Evolutionary conservation across 164 flowering plant species (phyloP), one percentile per base, ranked within the genome.

Genomic region (Cinnamomum micranthum): DNA sequence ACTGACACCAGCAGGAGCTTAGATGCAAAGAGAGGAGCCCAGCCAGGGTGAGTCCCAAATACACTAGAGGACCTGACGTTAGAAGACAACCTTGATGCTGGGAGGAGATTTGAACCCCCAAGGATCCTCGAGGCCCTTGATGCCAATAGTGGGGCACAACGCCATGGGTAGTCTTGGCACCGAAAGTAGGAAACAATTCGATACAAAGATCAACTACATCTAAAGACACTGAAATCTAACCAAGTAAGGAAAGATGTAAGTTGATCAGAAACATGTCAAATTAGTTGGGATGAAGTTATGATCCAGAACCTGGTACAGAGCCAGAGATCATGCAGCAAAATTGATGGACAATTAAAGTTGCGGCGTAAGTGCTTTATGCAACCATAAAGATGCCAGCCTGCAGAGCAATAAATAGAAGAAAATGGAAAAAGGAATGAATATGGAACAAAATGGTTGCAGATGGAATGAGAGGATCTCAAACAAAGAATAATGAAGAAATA

Each of bases 311-410:
- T 55, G n/a, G 15, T 55, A 12, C 60, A 17, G 60, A 55, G n/a
- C 60, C 60, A 55, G 19, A 55, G 60, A n/a, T 19, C 60, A 55
- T 3, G 60, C 60, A 17, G 60, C 3, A 55, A 55, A 55, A 19
- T 35, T 35, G 47, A 35, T 14, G 60, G 13, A 3, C 17, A 10
- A 15, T 55, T 55, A 4, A 14, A 14, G 60, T 55, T 55, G 20
- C 6, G 2, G 13, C n/a, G 20, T 19, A 15, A 14, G 13, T 6
- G 55, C 78, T 75, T 83, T 76, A 85, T 3, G 78, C 51, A 64
- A 81, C 80, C 68, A 80, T 65, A 50, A 60, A 73, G 25, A 82
- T 71, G 58, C 88, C 86, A 68, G 76, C 83, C 88, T 83, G 81
- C 77, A 78, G n/a, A 60, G 67, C n/a, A 6, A 55, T 10, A 68